phyloP scores from a whole-genome alignment of 2,329 filamentous ascomycete genomes.

The Colletotrichum zoysiae region DNA sequence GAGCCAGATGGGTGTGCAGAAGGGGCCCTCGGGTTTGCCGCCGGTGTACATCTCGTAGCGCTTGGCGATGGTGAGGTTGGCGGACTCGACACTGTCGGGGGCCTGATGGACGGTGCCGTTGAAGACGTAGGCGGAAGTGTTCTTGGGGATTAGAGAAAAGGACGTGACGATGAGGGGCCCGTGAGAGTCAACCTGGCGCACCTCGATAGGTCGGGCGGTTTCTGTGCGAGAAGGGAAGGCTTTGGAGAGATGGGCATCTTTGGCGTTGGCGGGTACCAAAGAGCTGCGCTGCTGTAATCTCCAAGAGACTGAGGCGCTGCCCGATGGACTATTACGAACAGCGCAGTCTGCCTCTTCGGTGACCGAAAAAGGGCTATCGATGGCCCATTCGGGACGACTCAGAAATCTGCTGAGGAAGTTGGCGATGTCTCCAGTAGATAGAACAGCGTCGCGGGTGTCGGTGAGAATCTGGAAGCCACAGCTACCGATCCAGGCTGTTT shows the following conservation, averaged over 20 bases:
- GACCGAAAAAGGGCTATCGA: conserved; percentile 2
- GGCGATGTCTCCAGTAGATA: conserved; percentile 24
- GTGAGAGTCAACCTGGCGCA: not conserved
- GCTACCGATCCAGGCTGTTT: conserved; percentile 31
- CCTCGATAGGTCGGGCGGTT: not conserved
- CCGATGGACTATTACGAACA: conserved; percentile 7
- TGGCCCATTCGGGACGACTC: conserved; percentile 14
- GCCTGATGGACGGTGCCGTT: not conserved
- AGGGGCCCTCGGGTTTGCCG: conserved; percentile 8
- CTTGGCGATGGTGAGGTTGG: conserved; percentile 14
- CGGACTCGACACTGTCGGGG: not conserved
- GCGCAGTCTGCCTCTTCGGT: conserved; percentile 27
- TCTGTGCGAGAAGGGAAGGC: not conserved
- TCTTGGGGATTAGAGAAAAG: conserved; percentile 18
- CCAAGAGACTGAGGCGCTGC: conserved; percentile 18
- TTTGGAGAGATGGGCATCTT: not conserved
- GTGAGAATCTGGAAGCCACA: conserved; percentile 29
- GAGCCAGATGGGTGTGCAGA: conserved; percentile 29
- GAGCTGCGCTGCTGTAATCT: conserved; percentile 18
- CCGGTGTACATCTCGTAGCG: conserved; percentile 17
- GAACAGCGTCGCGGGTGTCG: conserved; percentile 14
- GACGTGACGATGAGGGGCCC: conserved; percentile 24
- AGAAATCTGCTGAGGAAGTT: conserved; percentile 24
- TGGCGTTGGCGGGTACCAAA: not conserved
- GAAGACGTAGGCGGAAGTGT: conserved; percentile 31